Base-by-base conservation (phyloP, 257 asterid genomes). In the Ilex asprella region DNA sequence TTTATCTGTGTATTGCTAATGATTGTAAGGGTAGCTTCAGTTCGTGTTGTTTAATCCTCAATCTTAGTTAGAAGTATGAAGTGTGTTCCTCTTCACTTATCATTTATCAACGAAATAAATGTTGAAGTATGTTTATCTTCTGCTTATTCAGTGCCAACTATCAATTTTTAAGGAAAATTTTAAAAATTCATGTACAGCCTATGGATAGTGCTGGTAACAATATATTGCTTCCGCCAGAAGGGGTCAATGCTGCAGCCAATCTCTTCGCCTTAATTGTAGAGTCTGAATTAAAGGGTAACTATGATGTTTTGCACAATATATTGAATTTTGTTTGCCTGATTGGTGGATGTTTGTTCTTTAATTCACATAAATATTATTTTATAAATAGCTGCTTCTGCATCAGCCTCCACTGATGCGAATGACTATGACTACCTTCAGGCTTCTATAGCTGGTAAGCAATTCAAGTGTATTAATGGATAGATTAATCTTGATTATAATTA, bases 201-300 rank as follows among this genome's bases (percentile, higher is more conserved):
- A 68, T 80, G 78, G 91, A 84, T 72, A 74, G 75, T 62, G 69
- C 59, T 72, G 86, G 78, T 71, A 73, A 68, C 64, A 70, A 75
- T 66, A 72, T 61, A 35, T 72, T 72, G 43, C 88, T 91, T 74
- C 93, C 94, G 43, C 71, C 88, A 21, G 99, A 92, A 78, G 96
- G 94, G 73, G 74, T 83, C 54, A 78, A 60, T 69, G 93, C 96
- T 66, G 91, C 96, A 1, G 86, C 95, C 67, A 77, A 78, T 84
- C 91, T 92, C 65, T 89, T 92, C 75, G 79, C 80, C 69, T 69
- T 86, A 80, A 89, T 92, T 39, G 94, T 83, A 58, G 94, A 86
- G 78, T 85, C 83, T 70, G 97, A 89, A 74, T 61, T 92, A 59
- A 84, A 80, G 76, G 94, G 98, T 88, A 80, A 65, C 16, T 57